phyloP scores from a whole-genome alignment of 2,329 filamentous ascomycete species.

The Chaetomium sp. region DNA sequence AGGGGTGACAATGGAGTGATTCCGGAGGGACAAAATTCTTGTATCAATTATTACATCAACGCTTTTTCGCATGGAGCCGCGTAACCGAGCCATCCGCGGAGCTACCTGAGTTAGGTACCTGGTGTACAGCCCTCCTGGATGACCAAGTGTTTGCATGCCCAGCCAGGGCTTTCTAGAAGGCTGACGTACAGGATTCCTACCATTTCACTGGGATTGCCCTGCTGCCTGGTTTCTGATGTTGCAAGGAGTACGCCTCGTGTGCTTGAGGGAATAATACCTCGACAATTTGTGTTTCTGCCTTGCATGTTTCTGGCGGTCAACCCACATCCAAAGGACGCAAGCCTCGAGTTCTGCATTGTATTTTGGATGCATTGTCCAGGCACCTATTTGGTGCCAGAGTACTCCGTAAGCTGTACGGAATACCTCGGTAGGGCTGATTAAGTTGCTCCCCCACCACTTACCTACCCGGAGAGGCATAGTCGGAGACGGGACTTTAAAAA shows the following conservation, averaged over 20 bases:
- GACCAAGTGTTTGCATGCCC: not conserved
- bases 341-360: not conserved
- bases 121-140: not conserved
- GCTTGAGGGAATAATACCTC: not conserved
- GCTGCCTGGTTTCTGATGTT: slow-evolving; percentile 2
- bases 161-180: slow-evolving; percentile 4
- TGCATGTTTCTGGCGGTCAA: not conserved
- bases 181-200: slow-evolving; percentile 7
- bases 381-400: too few relatives aligned
- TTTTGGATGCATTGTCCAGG: not conserved
- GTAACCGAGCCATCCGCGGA: not conserved
- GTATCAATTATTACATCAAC: not conserved
- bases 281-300: not conserved
- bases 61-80: not conserved
- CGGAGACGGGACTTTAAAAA: slow-evolving; percentile 1
- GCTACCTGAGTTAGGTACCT: too few relatives aligned
- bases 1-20: not conserved
- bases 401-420: too few relatives aligned
- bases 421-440: too few relatives aligned
- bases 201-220: not conserved
- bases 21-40: not conserved
- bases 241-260: not conserved
- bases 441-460: not conserved
- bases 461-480: slow-evolving; percentile 12
- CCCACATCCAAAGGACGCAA: not conserved